A percentile compares a stretch with the other conserved stretches of the same genome.
Conservation (phyloP, 1,139 yeast genomes). For the Meyerozyma guilliermondii region DNA sequence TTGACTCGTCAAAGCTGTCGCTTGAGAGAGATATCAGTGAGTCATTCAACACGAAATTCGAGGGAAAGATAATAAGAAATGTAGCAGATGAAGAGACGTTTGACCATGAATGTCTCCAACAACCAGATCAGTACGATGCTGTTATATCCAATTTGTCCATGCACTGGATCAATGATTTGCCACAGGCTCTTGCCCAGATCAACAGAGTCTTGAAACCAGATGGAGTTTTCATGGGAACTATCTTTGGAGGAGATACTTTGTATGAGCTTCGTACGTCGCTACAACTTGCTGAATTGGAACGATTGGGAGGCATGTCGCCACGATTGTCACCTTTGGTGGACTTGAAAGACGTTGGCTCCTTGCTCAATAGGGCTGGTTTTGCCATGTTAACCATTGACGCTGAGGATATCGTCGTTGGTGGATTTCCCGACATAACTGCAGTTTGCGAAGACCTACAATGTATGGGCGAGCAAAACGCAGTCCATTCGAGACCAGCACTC, state of each 20-base stretch:
- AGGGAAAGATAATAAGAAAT: conserved; percentile 39
- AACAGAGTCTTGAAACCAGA: conserved; percentile 69
- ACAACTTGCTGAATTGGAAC: conserved; percentile 77
- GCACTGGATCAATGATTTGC: conserved; percentile 86
- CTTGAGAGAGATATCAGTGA: conserved; percentile 45
- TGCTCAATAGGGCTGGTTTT: conserved; percentile 72
- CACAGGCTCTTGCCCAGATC: conserved; percentile 53
- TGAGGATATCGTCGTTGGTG: conserved; percentile 73
- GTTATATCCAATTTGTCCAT: conserved; percentile 68
- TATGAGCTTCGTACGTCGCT: conserved; percentile 75
- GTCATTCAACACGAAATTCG: conserved; percentile 32
- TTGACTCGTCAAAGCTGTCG: conserved; percentile 56
- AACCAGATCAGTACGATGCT: conserved; percentile 56
- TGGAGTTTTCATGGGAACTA: conserved; percentile 78
- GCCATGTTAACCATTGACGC: conserved; percentile 78
- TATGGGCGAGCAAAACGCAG: conserved; percentile 85
- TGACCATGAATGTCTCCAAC: conserved; percentile 32
- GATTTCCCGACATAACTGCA: conserved; percentile 70
- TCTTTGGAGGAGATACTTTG: conserved; percentile 80
- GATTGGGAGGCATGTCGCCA: conserved; percentile 76
- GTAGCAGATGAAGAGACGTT: conserved; percentile 68
- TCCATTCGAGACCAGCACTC: conserved; percentile 48
- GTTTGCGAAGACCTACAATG: conserved; percentile 66
- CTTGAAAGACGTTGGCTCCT: conserved; percentile 68
- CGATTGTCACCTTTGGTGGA: conserved; percentile 79